Percentiles rank a stretch among this genome's conserved stretches.
Conservation (phyloP, 2,329 filamentous ascomycete genomes). For the Claviceps africana region DNA sequence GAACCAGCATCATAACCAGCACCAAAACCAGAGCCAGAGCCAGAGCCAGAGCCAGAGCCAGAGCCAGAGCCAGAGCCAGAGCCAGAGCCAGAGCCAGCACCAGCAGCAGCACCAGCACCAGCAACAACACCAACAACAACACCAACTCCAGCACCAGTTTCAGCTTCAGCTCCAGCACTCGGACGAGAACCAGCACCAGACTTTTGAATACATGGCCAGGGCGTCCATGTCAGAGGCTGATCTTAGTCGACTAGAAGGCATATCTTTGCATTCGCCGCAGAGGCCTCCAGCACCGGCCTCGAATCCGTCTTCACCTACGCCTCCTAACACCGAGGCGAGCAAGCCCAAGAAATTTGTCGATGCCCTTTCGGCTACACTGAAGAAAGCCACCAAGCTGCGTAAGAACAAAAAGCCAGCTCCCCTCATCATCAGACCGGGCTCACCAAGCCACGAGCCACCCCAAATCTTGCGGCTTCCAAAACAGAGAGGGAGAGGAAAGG, state of each 20-base stretch:
- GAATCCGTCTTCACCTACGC: constrained; percentile 19
- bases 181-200: constrained; percentile 6
- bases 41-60: not conserved
- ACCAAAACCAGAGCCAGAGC: not conserved
- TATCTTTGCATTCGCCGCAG: constrained; percentile 28
- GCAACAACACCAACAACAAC: not conserved
- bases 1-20: too few species aligned
- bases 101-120: not conserved
- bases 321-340: constrained; percentile 16
- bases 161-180: not conserved
- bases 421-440: constrained; percentile 12
- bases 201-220: constrained; percentile 13
- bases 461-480: constrained; percentile 21
- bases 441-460: constrained; percentile 16
- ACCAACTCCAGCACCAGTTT: not conserved
- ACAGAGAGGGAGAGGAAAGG: constrained; percentile 15
- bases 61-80: not conserved
- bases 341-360: constrained; percentile 27
- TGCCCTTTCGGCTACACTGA: constrained; percentile 26
- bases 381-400: constrained; percentile 24
- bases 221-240: constrained; percentile 34
- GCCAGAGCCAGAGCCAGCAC: not conserved
- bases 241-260: constrained; percentile 32
- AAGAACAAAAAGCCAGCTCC: constrained; percentile 15
- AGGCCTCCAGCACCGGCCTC: constrained; percentile 13